Evolutionary conservation across 2,329 filamentous ascomycete genomes (phyloP), one percentile per base, ranked within the genome.

Genomic region (Trichoderma asperellum): DNA sequence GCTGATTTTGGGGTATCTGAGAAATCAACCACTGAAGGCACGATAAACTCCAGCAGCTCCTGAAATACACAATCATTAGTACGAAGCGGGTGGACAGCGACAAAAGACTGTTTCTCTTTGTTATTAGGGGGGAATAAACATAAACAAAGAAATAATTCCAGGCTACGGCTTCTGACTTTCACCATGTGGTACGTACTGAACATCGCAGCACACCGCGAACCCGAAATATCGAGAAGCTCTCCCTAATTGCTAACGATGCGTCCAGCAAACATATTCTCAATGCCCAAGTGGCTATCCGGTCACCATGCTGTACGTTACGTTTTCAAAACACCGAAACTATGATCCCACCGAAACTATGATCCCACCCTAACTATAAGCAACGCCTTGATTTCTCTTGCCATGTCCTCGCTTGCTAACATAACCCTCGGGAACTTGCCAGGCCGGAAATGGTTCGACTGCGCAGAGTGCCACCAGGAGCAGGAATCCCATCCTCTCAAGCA

Each of bases 361-460:
- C 40, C 40, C 18, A 4, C 35, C 35, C 6, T 3, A 14, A 47
- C 18, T 8, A 47, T 47, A 47, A 5, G 18, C 40, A 16, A 37
- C 14, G 35, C 12, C 35, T 37, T 5, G 12, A 14, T n/a, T n/a
- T 7, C 5, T 47, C 2, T 2, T 47, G n/a, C n/a, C 40, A 7
- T 11, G 40, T n/a, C 18, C 24, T 60, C 4, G 18, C 29, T 57
- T 27, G 61, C 21, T 68, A 52, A 69, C 73, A 49, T 72, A 59
- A 49, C 5, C 27, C 27, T 27, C 32, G 32, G 27, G 4, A 16
- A 8, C 12, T 43, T 24, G 92, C 92, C 24, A 66, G 93, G 93
- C 85, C 88, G 89, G 71, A 97, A 97, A 85, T 99, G 96, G 96
- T 99, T 97, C 83, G 96, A 99, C 84, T 99, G 96, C 82, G 92